Base-by-base conservation (phyloP, 2,329 filamentous ascomycete genomes). In the Proliferodiscus dingleyae region DNA sequence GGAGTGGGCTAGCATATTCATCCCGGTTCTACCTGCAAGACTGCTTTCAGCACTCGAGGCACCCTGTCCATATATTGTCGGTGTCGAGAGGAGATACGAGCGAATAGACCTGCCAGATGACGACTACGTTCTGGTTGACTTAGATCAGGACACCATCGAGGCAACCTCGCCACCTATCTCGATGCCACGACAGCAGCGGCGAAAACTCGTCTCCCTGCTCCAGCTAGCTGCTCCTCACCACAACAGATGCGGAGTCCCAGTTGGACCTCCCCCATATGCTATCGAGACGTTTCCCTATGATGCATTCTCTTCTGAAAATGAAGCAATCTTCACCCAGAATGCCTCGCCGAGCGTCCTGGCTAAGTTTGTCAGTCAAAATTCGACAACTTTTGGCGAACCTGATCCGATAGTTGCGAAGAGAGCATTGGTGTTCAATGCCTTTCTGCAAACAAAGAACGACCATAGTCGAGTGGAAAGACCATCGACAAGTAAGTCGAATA, bases 1-100 rank as follows among this genome's bases (percentile, higher is more conserved):
- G 42, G 86, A 89, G 53, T 97, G 93, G 91, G 81, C 87, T 3
- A 94, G 90, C 57, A 89, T 97, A 39, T 89, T 95, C 63, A 96
- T 97, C 53, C 91, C 91, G 2, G 77, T 97, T 26, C 75, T 98
- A 7, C 91, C 91, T 5, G 87, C 89, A 7, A 81, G 91, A 28
- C 72, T 98, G 18, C 75, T 98, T 8, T 90, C 93, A 43, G 91
- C 89, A 2, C 76, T 98, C 15, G 93, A 97, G 59, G 91, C 91
- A 1, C 91, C 91, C 2, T 97, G 93, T 58, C 93, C 93, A 0
- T 98, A 97, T 60, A 95, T 98, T 55, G 89, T 97, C 34, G 93
- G 93, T 39, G 88, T 98, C 47, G 93, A 98, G 68, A 80, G 90
- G 55, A 81, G 90, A 46, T 97, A 97, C 63, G 88, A 94, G 58